phyloP scores from a whole-genome alignment of 2,329 filamentous ascomycete species.

The Clarireedia monteithiana region DNA sequence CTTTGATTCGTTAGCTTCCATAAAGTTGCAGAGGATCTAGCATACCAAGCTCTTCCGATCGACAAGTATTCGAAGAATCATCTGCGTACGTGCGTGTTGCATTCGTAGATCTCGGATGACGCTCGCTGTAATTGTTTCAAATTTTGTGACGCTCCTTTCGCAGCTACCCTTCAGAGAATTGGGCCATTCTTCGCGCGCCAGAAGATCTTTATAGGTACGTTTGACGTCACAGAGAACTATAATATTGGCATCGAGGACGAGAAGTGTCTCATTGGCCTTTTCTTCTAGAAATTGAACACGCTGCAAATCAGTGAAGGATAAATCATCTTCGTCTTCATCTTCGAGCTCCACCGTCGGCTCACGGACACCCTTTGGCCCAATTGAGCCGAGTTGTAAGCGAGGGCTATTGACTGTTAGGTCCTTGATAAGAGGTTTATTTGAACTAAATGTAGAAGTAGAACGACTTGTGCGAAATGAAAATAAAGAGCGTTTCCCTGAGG shows the following conservation, averaged over 20 bases:
- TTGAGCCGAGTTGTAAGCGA: background rate
- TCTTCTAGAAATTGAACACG: constrained; percentile 31
- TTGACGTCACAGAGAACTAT: constrained; percentile 25
- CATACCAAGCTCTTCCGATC: constrained; percentile 18
- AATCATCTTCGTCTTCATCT: constrained; percentile 8
- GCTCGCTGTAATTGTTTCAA: constrained; percentile 16
- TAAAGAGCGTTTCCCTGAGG: background rate
- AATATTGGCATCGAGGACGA: constrained; percentile 30
- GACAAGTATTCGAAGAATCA: constrained; percentile 17
- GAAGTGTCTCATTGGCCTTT: constrained; percentile 29
- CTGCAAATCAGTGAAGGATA: constrained; percentile 29
- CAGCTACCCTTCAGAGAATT: constrained; percentile 5
- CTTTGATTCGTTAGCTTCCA: constrained; percentile 14
- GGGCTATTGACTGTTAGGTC: background rate
- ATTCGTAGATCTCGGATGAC: constrained; percentile 21
- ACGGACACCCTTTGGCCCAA: background rate
- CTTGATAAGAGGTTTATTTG: background rate
- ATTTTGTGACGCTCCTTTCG: constrained; percentile 10
- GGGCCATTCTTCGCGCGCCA: constrained; percentile 7
- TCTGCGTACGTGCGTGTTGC: constrained; percentile 21
- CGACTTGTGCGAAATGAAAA: background rate
- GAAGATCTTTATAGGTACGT: constrained; percentile 15
- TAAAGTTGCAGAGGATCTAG: background rate
- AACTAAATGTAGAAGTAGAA: background rate
- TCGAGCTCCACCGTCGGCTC: background rate